A percentile compares a stretch with the other conserved stretches of the same genome.
Evolutionary conservation across 2,329 filamentous ascomycete species (phyloP).

Genomic region (Cladosporium colombiae): DNA sequence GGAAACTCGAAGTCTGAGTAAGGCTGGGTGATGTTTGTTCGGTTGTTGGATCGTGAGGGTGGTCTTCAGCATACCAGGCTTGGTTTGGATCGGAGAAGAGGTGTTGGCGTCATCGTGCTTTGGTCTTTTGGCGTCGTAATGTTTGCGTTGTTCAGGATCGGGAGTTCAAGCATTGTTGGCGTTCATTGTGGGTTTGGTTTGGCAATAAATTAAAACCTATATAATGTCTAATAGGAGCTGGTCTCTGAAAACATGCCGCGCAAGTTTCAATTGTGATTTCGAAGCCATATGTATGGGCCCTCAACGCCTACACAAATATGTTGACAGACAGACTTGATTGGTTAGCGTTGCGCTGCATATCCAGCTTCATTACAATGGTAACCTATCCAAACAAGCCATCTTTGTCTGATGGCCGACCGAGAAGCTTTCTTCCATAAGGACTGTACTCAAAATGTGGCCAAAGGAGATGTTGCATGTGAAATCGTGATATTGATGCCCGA

Average conservation of each 20-base stretch:
- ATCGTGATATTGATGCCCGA: background rate
- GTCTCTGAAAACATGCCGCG: conserved; percentile 12
- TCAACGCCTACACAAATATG: no score
- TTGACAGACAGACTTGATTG: no score
- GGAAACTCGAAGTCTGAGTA: background rate
- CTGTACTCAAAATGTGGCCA: background rate
- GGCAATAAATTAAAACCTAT: background rate
- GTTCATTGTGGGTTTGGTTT: background rate
- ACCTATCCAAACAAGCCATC: background rate
- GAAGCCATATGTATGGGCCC: no score
- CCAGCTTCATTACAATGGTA: no score
- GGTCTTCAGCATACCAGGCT: background rate
- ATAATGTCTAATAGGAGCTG: conserved; percentile 26
- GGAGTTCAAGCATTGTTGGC: background rate
- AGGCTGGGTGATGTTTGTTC: background rate
- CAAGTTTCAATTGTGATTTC: background rate
- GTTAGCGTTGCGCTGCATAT: no score
- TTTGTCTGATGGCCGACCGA: background rate
- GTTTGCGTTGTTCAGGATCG: background rate
- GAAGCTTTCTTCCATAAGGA: background rate
- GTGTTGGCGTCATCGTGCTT: background rate
- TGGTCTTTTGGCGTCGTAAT: background rate
- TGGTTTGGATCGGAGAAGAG: background rate
- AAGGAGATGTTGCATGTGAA: background rate
- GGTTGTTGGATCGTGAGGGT: background rate